phyloP scores from a whole-genome alignment of 192 early-diverging fungal genomes.

The Linnemannia zychae region DNA sequence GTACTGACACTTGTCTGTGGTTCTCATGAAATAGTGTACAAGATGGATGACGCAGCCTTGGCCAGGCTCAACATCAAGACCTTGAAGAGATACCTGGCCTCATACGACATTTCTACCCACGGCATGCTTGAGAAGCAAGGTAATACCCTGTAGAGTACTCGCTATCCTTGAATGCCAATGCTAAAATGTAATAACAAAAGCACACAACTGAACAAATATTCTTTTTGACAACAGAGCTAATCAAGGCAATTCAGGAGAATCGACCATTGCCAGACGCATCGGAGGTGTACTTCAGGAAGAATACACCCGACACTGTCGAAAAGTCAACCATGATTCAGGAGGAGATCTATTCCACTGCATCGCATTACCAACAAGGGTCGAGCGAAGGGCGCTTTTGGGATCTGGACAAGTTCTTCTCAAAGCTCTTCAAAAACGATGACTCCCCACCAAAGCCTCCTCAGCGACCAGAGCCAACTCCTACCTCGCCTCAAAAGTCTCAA shows the following conservation, averaged over 20 bases:
- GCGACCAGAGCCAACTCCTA: conserved; percentile 1
- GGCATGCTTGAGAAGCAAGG: conserved; percentile 40
- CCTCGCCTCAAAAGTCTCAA: not conserved
- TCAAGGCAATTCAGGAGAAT: conserved; percentile 35
- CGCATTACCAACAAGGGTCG: not conserved
- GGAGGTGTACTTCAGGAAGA: conserved; percentile 30
- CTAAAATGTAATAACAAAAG: not conserved
- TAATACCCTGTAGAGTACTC: not conserved
- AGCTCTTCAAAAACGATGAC: conserved; percentile 15
- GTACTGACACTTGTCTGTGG: not conserved
- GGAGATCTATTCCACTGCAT: conserved; percentile 10
- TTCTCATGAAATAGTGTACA: conserved; percentile 20
- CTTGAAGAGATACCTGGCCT: conserved; percentile 32
- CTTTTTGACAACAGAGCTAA: conserved; percentile 18
- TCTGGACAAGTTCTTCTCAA: conserved; percentile 50
- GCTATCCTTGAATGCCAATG: not conserved
- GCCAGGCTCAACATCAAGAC: conserved; percentile 34
- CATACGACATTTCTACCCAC: conserved; percentile 30
- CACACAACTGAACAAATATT: not conserved
- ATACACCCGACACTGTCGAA: conserved; percentile 38
- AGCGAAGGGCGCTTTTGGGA: conserved; percentile 12
- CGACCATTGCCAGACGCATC: conserved; percentile 25
- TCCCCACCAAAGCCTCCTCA: conserved; percentile 3
- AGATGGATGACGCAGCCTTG: conserved; percentile 29
- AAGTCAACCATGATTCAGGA: conserved; percentile 10